Conservation (phyloP, 495 filamentous ascomycete genomes). For the Mytilinidion resinicola region DNA sequence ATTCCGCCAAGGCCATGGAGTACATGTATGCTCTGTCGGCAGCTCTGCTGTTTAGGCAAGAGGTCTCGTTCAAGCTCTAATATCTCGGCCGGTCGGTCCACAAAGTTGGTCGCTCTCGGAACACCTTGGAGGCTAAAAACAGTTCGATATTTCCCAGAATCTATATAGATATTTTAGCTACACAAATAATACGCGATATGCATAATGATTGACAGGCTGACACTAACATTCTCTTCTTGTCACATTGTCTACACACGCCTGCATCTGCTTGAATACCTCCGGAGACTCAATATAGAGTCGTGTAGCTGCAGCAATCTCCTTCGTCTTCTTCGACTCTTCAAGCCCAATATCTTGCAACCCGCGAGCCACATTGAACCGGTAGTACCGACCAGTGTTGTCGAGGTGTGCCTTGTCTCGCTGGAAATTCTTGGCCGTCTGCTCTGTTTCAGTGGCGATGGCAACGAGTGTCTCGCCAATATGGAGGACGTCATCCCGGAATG, state of each 20-base stretch:
- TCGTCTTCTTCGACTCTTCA: neutral
- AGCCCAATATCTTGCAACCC: constrained; percentile 2
- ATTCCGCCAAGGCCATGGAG: constrained; percentile 22
- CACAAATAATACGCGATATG: neutral
- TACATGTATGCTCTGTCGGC: constrained; percentile 15
- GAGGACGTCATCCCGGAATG: neutral
- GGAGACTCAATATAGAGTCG: neutral
- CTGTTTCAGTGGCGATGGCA: constrained; percentile 3
- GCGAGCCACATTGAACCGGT: neutral
- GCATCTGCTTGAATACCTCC: neutral
- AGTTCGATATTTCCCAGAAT: constrained; percentile 14
- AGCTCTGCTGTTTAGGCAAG: constrained; percentile 10
- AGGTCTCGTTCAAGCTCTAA: constrained; percentile 22
- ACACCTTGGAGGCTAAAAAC: constrained; percentile 28
- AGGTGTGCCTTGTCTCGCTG: neutral
- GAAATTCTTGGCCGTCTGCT: constrained; percentile 1
- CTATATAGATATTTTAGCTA: constrained; percentile 17
- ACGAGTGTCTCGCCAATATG: neutral
- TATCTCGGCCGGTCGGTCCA: constrained; percentile 25
- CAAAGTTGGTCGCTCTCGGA: constrained; percentile 24
- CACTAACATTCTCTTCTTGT: constrained; percentile 17
- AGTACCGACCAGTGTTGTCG: constrained; percentile 1
- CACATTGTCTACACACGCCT: constrained; percentile 13
- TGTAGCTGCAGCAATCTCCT: constrained; percentile 3
- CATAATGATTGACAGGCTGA: neutral